These are phyloP conservation scores for Blastobotrys persicus DNA, from an alignment of 1,139 yeast species.

Conservation along the genomic window DNA sequence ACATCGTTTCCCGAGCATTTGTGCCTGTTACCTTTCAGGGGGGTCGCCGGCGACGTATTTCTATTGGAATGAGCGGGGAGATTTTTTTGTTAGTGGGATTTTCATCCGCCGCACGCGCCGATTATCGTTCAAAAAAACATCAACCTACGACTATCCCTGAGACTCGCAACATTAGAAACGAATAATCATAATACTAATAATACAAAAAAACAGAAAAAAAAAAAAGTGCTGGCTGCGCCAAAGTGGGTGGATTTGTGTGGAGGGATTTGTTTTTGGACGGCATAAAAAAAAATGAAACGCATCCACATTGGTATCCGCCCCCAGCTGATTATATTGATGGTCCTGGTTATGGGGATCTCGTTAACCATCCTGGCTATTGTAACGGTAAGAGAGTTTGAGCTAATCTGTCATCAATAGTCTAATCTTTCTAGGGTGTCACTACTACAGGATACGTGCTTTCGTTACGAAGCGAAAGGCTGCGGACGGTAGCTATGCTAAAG, in stretches of 20 bases:
- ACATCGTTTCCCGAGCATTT: background rate
- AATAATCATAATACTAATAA: no score
- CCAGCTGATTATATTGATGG: constrained; percentile 79
- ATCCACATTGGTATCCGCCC: constrained; percentile 42
- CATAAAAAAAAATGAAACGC: constrained; percentile 25
- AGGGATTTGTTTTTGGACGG: background rate
- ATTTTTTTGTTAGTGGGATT: background rate
- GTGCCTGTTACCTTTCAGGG: background rate
- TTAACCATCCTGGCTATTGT: constrained; percentile 72
- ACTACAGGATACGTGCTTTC: constrained; percentile 62
- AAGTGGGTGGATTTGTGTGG: background rate
- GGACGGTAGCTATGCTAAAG: constrained; percentile 76
- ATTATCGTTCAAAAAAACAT: background rate
- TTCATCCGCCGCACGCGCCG: background rate
- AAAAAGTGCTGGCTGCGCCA: background rate
- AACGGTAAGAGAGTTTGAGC: constrained; percentile 40
- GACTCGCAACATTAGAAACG: no score
- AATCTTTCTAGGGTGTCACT: constrained; percentile 53
- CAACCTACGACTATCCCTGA: background rate
- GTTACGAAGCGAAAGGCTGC: constrained; percentile 66
- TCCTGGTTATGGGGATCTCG: constrained; percentile 73
- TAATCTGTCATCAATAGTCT: constrained; percentile 17
- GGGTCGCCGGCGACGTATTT: background rate
- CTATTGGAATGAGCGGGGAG: background rate
- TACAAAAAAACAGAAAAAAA: no score